Evolutionary conservation across 1,284 basidiomycete species (phyloP), one percentile per base, ranked within the genome.

Genomic region (Dichomitus squalens): DNA sequence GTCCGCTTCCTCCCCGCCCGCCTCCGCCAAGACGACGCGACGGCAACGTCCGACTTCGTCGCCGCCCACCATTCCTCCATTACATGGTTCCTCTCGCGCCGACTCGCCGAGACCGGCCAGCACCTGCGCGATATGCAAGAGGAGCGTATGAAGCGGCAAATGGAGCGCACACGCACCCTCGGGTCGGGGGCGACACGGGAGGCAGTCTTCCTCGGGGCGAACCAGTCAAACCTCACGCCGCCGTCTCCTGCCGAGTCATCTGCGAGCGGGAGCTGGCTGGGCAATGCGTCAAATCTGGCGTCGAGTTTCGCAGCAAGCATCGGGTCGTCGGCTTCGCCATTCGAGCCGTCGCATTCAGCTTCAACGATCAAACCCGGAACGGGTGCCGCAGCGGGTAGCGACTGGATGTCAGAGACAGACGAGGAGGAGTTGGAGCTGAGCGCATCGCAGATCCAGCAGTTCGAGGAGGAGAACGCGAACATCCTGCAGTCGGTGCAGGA

Each of bases 41-140:
- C 81, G 12, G 70, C 82, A 27, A 75, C 83, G 7, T 86, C 87
- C 21, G 88, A 91, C 68, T 86, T 89, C 67, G 75, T 93, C 49
- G 86, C 92, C 20, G 88, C 88, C 2, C 93, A 96, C 70, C 90
- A 92, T 66, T 79, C 91, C 18, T 84, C 89, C 65, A 84, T 96
- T 64, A 93, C 89, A 4, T 92, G 92, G 85, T 96, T 88, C 74
- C 83, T 96, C 50, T 88, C 83, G 67, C 82, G 88, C 44, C 83
- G 91, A 47, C 79, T 96, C 40, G 83, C 93, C 0, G 85, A 91
- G 62, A 85, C 86, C 18, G 89, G 91, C 63, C 86, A 92, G 67
- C 79, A 73, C 20, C 90, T 95, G 67, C 90, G 90, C 66, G 88
- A 90, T 64, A 84, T 96, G 79, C 94, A 96, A 72, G 93, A 96